Evolutionary conservation across 805 yeast genomes (phyloP).

Genomic region (Clavispora santaluciae): DNA sequence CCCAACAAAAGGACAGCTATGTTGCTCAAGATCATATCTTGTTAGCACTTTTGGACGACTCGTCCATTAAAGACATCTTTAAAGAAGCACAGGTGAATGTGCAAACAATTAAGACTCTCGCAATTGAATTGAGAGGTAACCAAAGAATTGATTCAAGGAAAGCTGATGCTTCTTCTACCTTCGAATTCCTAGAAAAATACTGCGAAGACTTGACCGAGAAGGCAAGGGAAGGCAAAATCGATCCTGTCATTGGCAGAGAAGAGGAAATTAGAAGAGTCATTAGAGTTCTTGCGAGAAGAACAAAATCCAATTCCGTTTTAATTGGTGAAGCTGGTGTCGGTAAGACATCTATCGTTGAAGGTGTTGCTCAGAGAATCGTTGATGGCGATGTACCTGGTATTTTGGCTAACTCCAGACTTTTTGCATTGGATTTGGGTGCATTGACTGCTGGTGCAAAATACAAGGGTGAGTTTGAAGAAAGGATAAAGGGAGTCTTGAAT

Average conservation of each 20-base stretch:
- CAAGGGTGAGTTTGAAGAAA: constrained; percentile 98
- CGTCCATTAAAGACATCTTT: constrained; percentile 61
- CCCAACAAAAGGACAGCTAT: constrained; percentile 84
- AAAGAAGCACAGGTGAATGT: constrained; percentile 66
- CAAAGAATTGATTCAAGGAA: constrained; percentile 89
- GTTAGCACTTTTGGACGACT: constrained; percentile 78
- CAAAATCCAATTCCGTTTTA: constrained; percentile 92
- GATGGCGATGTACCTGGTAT: constrained; percentile 94
- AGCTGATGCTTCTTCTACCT: constrained; percentile 83
- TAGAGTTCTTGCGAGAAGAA: constrained; percentile 92
- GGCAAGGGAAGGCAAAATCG: constrained; percentile 91
- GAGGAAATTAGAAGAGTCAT: constrained; percentile 96
- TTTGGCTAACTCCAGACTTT: constrained; percentile 72
- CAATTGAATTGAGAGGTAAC: constrained; percentile 78
- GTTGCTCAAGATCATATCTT: constrained; percentile 93
- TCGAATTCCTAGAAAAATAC: constrained; percentile 82
- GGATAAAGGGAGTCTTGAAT: constrained; percentile 92
- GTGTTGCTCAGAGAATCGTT: constrained; percentile 95
- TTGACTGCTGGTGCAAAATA: constrained; percentile 98
- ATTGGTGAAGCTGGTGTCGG: constrained; percentile 99
- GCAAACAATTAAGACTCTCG: constrained; percentile 72
- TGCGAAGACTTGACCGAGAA: constrained; percentile 91
- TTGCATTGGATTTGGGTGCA: constrained; percentile 91
- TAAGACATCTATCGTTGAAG: constrained; percentile 96
- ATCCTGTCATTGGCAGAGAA: constrained; percentile 98